Base-by-base conservation (phyloP, 1,284 basidiomycete genomes). In the Somion occarium region DNA sequence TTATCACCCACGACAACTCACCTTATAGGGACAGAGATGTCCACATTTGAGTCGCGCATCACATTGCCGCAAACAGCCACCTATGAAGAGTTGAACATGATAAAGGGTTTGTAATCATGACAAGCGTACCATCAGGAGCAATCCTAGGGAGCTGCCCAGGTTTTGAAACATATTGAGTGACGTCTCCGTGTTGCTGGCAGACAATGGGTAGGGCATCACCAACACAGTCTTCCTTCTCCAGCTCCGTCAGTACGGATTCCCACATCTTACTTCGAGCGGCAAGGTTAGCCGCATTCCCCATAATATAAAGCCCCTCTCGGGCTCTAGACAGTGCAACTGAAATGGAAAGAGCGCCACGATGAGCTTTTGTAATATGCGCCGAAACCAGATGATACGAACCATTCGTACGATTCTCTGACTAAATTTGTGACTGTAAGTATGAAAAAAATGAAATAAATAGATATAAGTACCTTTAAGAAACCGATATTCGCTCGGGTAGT, bases 221-320 rank as follows among this genome's bases (percentile, higher is more conserved):
- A 18, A 87, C 53, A 7, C 68, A 65, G 4, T 72, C 75, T 20
- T 69, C 59, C 1, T 57, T 56, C 24, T 78, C 71, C 20, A 88
- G 64, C 54, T 85, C 74, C 70, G 2, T 87, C 62, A 18, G 90
- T 70, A 0, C 64, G 68, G 0, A 61, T 59, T 88, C 88, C 91
- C 69, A 83, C 85, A 3, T 57, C 42, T 83, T 58, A 63, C 69
- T 25, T 64, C 63, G 66, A n/a, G n/a, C n/a, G n/a, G n/a, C n/a
- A 25, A 83, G 60, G 53, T 83, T 73, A 0, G 67, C 60, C 0
- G 80, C 75, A 52, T 89, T 87, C 23, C 87, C 87, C 2, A 90
- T 68, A 24, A 90, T 80, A 56, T 74, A 88, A 3, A 89, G 68
- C 2, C 86, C 87, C 52, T 89, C 76, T 48, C 79, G 75, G 3